Conservation (phyloP, 2,329 filamentous ascomycete species). For the Calonectria fujianensis region DNA sequence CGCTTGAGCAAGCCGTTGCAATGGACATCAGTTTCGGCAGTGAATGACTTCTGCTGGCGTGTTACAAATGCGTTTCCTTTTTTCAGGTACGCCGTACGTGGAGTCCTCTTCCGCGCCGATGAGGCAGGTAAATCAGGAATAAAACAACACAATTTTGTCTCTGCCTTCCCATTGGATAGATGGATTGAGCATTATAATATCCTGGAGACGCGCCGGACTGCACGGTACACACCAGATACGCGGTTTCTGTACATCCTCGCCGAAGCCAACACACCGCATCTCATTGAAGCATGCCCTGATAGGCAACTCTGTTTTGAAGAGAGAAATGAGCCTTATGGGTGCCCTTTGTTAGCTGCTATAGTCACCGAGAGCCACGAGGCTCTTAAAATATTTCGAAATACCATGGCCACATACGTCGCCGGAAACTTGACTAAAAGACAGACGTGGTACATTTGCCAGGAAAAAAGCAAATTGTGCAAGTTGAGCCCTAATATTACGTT, state of each 20-base stretch:
- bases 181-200: background rate
- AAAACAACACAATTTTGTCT: background rate
- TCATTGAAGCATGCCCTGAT: background rate
- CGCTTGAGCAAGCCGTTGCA: background rate
- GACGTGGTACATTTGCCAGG: too few relatives aligned
- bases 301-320: background rate
- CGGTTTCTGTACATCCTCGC: background rate
- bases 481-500: background rate
- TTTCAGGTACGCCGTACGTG: background rate
- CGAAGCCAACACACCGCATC: background rate
- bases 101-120: background rate
- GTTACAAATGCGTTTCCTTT: background rate
- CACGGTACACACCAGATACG: background rate
- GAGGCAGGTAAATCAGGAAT: background rate
- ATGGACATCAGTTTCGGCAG: background rate
- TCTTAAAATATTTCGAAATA: background rate
- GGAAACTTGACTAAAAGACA: background rate
- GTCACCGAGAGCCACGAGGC: background rate
- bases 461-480: background rate
- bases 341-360: background rate
- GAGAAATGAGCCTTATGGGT: background rate
- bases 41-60: too few relatives aligned
- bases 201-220: background rate
- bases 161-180: background rate
- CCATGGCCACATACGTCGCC: background rate